Evolutionary conservation across 257 asterid species (phyloP).

Genomic region (Anisodus tanguticus): DNA sequence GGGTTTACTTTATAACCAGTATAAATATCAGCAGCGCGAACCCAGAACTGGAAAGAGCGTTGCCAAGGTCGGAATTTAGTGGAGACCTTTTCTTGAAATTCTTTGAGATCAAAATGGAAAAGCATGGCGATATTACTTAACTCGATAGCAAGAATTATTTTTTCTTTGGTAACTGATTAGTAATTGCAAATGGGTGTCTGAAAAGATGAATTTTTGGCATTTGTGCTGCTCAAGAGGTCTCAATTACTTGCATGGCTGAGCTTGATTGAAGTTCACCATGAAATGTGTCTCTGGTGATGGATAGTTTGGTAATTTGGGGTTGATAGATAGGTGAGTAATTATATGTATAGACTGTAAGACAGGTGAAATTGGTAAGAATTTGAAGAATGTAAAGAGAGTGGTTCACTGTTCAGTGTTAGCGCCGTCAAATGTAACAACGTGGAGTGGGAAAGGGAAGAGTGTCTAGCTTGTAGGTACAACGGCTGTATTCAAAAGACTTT

Average conservation of each 20-base stretch:
- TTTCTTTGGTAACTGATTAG: not conserved
- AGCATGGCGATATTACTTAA: conserved; percentile 35
- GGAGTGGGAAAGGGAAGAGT: too few relatives aligned
- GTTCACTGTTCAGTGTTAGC: not conserved
- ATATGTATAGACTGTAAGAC: not conserved
- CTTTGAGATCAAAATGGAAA: conserved; percentile 57
- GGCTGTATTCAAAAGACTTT: too few relatives aligned
- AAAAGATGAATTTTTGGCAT: conserved; percentile 22
- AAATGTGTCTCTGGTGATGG: not conserved
- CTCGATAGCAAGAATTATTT: not conserved
- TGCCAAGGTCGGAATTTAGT: conserved; percentile 73
- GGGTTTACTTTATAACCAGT: conserved; percentile 82
- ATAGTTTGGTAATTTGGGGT: conserved; percentile 13
- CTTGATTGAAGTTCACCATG: not conserved
- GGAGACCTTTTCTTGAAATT: conserved; percentile 69
- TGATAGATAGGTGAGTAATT: not conserved
- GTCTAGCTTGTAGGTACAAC: too few relatives aligned
- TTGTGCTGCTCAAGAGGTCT: not conserved
- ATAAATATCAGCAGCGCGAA: conserved; percentile 82
- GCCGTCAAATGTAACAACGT: not conserved
- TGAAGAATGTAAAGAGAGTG: not conserved
- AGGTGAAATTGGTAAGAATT: not conserved
- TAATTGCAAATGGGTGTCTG: conserved; percentile 15
- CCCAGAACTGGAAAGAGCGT: conserved; percentile 96
- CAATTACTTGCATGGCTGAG: not conserved